Base-by-base conservation (phyloP, 805 yeast species). In the Saccharomyces eubayanus region DNA sequence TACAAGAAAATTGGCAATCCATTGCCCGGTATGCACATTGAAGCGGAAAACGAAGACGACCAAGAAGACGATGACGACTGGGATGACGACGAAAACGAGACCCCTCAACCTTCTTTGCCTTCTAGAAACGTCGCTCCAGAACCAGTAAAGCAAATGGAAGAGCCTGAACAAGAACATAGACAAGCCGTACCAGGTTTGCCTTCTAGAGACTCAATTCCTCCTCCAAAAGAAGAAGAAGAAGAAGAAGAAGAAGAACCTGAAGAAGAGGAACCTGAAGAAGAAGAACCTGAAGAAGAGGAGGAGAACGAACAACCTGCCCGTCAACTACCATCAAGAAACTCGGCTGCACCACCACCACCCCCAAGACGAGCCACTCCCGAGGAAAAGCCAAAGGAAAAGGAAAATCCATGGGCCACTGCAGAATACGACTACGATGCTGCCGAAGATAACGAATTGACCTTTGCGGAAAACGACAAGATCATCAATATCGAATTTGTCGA, bases 371-470 rank as follows among this genome's bases (percentile, higher is more conserved):
- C 59, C n/a, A 51, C 57, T 5, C 59, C 55, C 9, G 59, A 57
- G 30, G 49, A 55, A 20, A 55, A 58, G 46, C 45, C 59, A 27
- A 52, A 59, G 21, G 57, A 61, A 20, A 48, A 43, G 28, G 31
- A 48, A 14, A 62, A 61, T 20, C 63, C 69, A 10, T 69, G 76
- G 31, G 99, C 97, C 1, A 67, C 81, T 56, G 98, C 94, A 5
- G 85, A 84, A 64, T 94, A 89, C 68, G 94, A 86, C 56, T 91
- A 92, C 68, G 96, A 86, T 50, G 96, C 96, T 31, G 85, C 85
- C 28, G 99, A 94, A 72, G 96, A 86, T 59, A 94, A 91, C 65
- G 99, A 94, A 72, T 76, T 94, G 55, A 79, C 82, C 2, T 94
- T 94, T 69, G 79, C 75, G 27, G 96, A 89, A 66, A 95, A 92